phyloP scores from a whole-genome alignment of 2,329 filamentous ascomycete species.

The Aspergillus ochraceoroseus region DNA sequence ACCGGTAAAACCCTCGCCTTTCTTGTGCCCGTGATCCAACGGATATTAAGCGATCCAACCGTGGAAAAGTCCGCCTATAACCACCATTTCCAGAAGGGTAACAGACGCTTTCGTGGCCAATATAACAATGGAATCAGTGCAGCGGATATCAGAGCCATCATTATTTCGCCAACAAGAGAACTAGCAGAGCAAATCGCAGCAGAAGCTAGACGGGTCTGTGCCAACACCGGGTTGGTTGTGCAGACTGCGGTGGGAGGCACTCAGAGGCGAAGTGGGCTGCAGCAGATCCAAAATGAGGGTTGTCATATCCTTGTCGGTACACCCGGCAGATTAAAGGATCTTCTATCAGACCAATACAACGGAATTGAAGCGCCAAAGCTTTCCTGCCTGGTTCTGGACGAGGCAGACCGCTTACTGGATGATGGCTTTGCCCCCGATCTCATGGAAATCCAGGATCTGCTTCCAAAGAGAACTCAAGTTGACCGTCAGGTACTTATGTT shows the following conservation, averaged over 20 bases:
- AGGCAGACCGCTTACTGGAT: conserved; percentile 64
- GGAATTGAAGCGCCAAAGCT: conserved; percentile 61
- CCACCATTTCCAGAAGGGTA: not conserved
- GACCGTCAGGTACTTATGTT: conserved; percentile 89
- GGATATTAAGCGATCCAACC: conserved; percentile 62
- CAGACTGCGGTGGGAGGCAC: conserved; percentile 89
- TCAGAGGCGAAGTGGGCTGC: conserved; percentile 64
- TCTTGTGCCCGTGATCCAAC: conserved; percentile 77
- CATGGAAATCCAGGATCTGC: conserved; percentile 53
- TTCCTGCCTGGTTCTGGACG: conserved; percentile 58
- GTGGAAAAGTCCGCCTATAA: conserved; percentile 43
- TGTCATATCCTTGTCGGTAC: conserved; percentile 90
- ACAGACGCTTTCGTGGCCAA: not conserved
- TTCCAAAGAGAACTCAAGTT: conserved; percentile 61
- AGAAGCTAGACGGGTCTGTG: conserved; percentile 67
- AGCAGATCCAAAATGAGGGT: conserved; percentile 63
- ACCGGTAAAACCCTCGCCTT: conserved; percentile 97
- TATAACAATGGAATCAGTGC: conserved; percentile 9
- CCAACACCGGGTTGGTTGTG: conserved; percentile 62
- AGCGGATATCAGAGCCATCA: conserved; percentile 54
- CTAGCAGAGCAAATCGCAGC: conserved; percentile 60
- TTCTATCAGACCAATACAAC: conserved; percentile 62
- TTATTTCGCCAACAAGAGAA: conserved; percentile 61
- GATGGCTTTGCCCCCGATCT: conserved; percentile 65
- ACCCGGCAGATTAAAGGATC: conserved; percentile 78